These are phyloP conservation scores for Phytophthora nicotianae DNA, from an alignment of 352 stramenopile genomes.

Conservation along the genomic window DNA sequence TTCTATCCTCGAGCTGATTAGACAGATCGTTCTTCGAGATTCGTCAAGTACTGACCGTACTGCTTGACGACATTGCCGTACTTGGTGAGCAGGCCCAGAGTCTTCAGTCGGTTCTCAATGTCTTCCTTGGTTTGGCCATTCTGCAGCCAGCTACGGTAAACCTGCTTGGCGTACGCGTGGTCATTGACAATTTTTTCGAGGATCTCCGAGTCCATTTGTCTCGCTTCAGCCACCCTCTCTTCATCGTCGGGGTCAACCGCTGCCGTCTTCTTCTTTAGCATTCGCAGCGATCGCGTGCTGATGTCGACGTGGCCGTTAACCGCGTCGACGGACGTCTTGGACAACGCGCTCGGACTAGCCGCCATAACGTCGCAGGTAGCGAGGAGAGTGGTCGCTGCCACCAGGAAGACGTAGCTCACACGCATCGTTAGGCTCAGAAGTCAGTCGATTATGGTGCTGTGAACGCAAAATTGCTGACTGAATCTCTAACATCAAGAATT, in stretches of 20 bases:
- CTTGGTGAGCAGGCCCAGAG: conserved; percentile 3
- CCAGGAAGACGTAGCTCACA: conserved; percentile 9
- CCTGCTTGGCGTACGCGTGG: conserved; percentile 19
- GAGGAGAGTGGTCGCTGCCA: conserved; percentile 6
- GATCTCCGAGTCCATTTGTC: conserved; percentile 9
- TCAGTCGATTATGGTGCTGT: background rate
- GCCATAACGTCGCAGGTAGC: conserved; percentile 5
- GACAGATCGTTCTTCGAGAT: conserved; percentile 10
- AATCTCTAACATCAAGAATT: conserved; percentile 17
- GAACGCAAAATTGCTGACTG: conserved; percentile 16
- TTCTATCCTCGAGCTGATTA: background rate
- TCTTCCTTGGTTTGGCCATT: conserved; percentile 26
- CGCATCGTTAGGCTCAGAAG: conserved; percentile 5
- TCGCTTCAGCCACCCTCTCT: conserved; percentile 11
- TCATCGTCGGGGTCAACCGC: background rate
- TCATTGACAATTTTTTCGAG: conserved; percentile 19
- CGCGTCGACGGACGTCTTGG: background rate
- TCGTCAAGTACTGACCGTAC: conserved; percentile 18
- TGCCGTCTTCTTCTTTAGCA: conserved; percentile 1
- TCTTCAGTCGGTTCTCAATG: conserved; percentile 20
- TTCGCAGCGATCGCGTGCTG: background rate
- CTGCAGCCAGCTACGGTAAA: conserved; percentile 25
- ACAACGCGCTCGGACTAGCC: background rate
- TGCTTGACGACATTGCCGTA: conserved; percentile 22
- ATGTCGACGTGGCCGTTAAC: background rate